phyloP scores from a whole-genome alignment of 768 basidiomycete species.

The Kwoniella europaea region DNA sequence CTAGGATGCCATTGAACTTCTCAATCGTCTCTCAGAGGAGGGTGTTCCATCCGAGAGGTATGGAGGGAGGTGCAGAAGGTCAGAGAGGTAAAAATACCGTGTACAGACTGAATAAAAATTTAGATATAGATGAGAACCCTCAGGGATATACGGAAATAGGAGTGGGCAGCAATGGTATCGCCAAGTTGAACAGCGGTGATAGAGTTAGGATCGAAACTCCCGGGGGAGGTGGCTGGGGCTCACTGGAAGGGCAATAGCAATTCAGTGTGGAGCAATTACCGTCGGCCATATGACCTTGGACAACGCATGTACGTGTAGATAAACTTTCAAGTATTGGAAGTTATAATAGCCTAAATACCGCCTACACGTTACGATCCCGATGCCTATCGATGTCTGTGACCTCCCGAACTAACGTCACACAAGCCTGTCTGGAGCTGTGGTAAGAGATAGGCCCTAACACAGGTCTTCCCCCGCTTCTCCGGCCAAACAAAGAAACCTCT shows the following conservation, averaged over 20 bases:
- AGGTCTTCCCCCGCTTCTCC: no score
- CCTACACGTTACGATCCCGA: no score
- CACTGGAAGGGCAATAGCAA: neutral
- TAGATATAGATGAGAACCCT: constrained; percentile 16
- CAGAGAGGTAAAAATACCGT: constrained; percentile 21
- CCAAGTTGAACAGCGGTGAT: constrained; percentile 37
- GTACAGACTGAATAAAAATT: constrained; percentile 24
- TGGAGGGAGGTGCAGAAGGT: constrained; percentile 61
- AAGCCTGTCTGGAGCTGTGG: no score
- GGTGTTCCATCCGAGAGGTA: constrained; percentile 45
- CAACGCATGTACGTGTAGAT: no score
- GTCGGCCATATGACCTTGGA: no score
- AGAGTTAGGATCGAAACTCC: constrained; percentile 41
- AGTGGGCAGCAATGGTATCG: constrained; percentile 41
- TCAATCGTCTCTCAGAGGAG: constrained; percentile 45
- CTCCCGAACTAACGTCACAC: no score
- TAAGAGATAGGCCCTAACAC: no score
- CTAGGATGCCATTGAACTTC: constrained; percentile 39
- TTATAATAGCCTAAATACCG: no score
- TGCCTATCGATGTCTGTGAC: no score
- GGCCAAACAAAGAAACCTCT: no score
- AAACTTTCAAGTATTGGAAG: no score
- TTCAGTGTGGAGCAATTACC: no score
- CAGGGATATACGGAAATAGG: constrained; percentile 18
- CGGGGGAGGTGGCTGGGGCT: constrained; percentile 48